Evolutionary conservation across 371 early-diverging fungal genomes (phyloP).

Genomic region (Saksenaea vasiformis): DNA sequence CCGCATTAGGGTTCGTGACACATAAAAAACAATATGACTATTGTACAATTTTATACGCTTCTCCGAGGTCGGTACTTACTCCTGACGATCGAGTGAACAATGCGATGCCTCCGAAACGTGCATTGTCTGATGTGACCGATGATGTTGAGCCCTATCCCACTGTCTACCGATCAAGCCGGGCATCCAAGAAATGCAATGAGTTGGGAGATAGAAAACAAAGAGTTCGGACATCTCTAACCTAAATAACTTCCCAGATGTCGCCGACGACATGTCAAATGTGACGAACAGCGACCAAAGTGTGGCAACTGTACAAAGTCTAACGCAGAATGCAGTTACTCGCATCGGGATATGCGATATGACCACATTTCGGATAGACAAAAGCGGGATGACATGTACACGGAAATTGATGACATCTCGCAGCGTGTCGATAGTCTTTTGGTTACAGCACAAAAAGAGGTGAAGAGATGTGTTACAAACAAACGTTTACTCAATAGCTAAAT

Average conservation of each 20-base stretch:
- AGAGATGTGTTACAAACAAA: background rate
- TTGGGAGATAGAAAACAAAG: background rate
- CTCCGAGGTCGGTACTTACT: background rate
- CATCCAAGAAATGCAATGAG: conserved; percentile 31
- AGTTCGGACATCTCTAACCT: background rate
- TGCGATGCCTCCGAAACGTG: conserved; percentile 4
- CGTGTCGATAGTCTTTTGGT: conserved; percentile 20
- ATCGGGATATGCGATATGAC: conserved; percentile 25
- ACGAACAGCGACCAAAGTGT: conserved; percentile 23
- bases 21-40: background rate
- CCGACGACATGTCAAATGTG: conserved; percentile 29
- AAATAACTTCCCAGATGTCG: conserved; percentile 16
- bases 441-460: conserved; percentile 13
- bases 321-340: conserved; percentile 27
- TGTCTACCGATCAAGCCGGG: conserved; percentile 15
- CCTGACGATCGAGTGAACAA: conserved; percentile 1
- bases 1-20: conserved; percentile 3
- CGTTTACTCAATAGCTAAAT: background rate
- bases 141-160: background rate
- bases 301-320: conserved; percentile 23
- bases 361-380: conserved; percentile 25
- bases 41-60: conserved; percentile 3
- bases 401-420: conserved; percentile 26
- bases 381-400: conserved; percentile 28
- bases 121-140: conserved; percentile 1